phyloP scores from a whole-genome alignment of 106 monocot species.

The Cymbidium sinense region DNA sequence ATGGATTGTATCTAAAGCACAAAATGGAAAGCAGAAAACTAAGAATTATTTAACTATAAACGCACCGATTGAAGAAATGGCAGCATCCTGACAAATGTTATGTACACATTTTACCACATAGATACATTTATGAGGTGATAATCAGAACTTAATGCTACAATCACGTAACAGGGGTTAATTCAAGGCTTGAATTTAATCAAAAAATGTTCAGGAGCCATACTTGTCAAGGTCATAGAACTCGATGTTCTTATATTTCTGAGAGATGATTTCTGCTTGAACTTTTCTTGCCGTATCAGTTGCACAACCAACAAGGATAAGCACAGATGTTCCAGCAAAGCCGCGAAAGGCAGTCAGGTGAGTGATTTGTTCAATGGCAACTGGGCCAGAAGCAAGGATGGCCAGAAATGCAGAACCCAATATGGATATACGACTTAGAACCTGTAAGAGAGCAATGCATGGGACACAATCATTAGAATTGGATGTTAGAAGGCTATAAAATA shows the following conservation, averaged over 20 bases:
- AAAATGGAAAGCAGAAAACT: not conserved
- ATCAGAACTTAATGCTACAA: not conserved
- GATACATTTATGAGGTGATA: not conserved
- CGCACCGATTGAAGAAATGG: not conserved
- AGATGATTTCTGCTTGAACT: conserved; percentile 97
- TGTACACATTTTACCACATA: not conserved
- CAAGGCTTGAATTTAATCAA: not conserved
- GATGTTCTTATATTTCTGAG: conserved; percentile 96
- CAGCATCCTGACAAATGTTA: conserved; percentile 1
- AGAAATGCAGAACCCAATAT: conserved; percentile 93
- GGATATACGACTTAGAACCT: conserved; percentile 91
- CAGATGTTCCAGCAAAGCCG: conserved; percentile 91
- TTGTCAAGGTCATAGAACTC: conserved; percentile 79
- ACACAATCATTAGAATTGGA: not conserved
- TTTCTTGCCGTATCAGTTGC: conserved; percentile 96
- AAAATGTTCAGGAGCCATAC: conserved; percentile 22
- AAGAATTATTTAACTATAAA: not conserved
- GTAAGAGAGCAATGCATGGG: not conserved
- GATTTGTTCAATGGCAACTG: conserved; percentile 73
- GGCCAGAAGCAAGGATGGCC: conserved; percentile 91
- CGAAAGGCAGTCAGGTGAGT: conserved; percentile 93
- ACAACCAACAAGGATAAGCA: conserved; percentile 95
- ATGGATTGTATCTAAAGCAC: too few relatives aligned
- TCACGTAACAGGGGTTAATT: not conserved
- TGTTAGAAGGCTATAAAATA: not conserved